These are phyloP conservation scores for Russula sp. DNA, from an alignment of 768 basidiomycete species.

Conservation along the genomic window DNA sequence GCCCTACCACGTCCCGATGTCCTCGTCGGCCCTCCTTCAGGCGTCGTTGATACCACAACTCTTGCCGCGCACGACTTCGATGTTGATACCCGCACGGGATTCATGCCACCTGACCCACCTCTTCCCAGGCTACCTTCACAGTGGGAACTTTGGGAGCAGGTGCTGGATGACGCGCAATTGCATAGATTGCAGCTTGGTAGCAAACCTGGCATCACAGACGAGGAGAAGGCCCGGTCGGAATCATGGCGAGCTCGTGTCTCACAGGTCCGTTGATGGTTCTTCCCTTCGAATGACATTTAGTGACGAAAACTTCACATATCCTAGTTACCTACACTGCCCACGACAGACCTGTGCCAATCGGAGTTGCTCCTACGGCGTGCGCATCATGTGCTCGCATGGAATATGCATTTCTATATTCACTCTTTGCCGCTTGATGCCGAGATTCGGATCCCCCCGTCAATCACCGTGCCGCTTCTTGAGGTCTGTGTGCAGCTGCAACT, in stretches of 20 bases:
- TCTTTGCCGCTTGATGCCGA: conserved; percentile 28
- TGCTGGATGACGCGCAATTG: conserved; percentile 43
- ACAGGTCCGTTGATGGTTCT: conserved; percentile 27
- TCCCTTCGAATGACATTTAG: background rate
- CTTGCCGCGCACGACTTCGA: conserved; percentile 55
- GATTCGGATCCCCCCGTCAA: conserved; percentile 56
- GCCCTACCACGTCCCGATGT: conserved; percentile 31
- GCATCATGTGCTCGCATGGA: conserved; percentile 47
- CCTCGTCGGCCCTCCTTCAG: conserved; percentile 23
- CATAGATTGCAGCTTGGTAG: conserved; percentile 49
- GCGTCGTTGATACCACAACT: conserved; percentile 32
- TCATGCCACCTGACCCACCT: conserved; percentile 80
- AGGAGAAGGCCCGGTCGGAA: conserved; percentile 31
- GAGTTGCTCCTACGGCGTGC: conserved; percentile 46
- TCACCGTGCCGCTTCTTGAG: conserved; percentile 70
- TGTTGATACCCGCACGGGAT: conserved; percentile 84
- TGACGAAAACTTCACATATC: background rate
- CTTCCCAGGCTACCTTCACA: conserved; percentile 47
- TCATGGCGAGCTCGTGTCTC: conserved; percentile 38
- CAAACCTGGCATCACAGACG: conserved; percentile 25
- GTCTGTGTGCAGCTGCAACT: conserved; percentile 65
- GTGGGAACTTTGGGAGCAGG: conserved; percentile 71
- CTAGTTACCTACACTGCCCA: conserved; percentile 38
- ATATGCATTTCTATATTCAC: conserved; percentile 53
- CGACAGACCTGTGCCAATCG: conserved; percentile 30